Base-by-base conservation (phyloP, 2,329 filamentous ascomycete genomes). In the Teratosphaeria pseudoeucalypti region DNA sequence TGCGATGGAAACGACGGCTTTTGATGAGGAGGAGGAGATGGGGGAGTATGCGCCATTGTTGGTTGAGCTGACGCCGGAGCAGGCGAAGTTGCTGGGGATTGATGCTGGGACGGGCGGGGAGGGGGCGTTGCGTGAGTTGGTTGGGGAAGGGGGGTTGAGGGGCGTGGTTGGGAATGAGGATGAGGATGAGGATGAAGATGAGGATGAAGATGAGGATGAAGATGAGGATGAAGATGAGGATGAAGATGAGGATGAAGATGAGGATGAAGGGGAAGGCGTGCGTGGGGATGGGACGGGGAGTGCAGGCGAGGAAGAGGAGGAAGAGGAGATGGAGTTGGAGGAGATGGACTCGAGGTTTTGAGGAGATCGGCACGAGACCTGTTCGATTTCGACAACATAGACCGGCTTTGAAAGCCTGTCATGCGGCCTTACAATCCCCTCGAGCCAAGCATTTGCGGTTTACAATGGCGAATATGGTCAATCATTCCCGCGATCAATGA, bases 31-130 rank as follows among this genome's bases (percentile, higher is more conserved):
- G 23, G 83, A 86, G 56, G 84, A 86, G 71, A 79, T 77, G 12
- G 84, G 84, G 11, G 84, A 87, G 64, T 86, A 84, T 76, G 84
- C 84, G 34, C 84, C 84, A 23, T 74, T 80, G 43, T 71, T 87
- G 34, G 83, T 87, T 23, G 81, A 86, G 47, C 63, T 80, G 61
- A 77, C 76, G 16, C 68, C 75, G 3, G 73, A 74, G 54, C 77
- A 79, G 61, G 66, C 74, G 59, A 70, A 70, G 58, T 63, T 72
- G 58, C 59, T 79, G 58, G 70, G 70, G 6, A 65, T 70, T 65
- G 55, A 62, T 61, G 57, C 23, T 10, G 23, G 59, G 61, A 60
- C 65, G 65, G 56, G 61, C 61, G 56, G 67, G 67, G 62, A 62
- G 57, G 66, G 65, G 47, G 64, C 65, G 57, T 32, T 66, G 27